These are phyloP conservation scores for Neltuma alba DNA, from an alignment of 306 rosid species.

Conservation along the genomic window DNA sequence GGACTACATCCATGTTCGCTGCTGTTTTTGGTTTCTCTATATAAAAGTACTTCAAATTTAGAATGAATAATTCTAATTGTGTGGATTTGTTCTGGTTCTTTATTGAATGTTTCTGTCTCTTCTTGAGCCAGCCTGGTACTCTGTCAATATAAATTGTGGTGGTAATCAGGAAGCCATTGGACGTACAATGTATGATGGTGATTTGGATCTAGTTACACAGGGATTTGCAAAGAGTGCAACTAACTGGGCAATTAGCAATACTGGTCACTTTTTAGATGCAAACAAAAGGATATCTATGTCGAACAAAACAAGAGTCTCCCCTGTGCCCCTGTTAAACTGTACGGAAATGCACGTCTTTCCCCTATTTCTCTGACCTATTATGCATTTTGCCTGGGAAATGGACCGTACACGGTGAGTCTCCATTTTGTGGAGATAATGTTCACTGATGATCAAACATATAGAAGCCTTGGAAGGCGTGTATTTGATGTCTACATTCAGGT, in stretches of 20 bases:
- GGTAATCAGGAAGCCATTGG: slow-evolving; percentile 22
- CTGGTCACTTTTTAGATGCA: slow-evolving; percentile 57
- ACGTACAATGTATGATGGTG: slow-evolving; percentile 34
- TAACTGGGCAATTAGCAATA: slow-evolving; percentile 61
- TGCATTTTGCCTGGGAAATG: slow-evolving; percentile 56
- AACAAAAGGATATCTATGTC: slow-evolving; percentile 3
- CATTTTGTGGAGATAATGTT: slow-evolving; percentile 60
- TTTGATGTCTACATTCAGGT: slow-evolving; percentile 69
- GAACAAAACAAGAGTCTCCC: slow-evolving; percentile 38
- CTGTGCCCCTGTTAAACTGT: slow-evolving; percentile 44
- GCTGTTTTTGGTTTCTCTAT: not conserved
- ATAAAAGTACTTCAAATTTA: not conserved
- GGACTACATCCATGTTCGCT: not conserved
- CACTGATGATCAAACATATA: slow-evolving; percentile 27
- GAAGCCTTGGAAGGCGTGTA: slow-evolving; percentile 58
- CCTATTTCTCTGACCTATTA: slow-evolving; percentile 65
- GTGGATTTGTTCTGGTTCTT: not conserved
- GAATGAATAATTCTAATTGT: not conserved
- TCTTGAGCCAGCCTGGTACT: slow-evolving; percentile 32
- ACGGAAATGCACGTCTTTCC: slow-evolving; percentile 68
- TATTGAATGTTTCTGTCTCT: not conserved
- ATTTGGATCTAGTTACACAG: not conserved
- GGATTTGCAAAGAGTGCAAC: slow-evolving; percentile 16
- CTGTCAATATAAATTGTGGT: slow-evolving; percentile 47
- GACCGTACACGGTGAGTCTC: slow-evolving; percentile 52